These are phyloP conservation scores for Aulographum hederae DNA, from an alignment of 2,329 filamentous ascomycete species.

Conservation along the genomic window DNA sequence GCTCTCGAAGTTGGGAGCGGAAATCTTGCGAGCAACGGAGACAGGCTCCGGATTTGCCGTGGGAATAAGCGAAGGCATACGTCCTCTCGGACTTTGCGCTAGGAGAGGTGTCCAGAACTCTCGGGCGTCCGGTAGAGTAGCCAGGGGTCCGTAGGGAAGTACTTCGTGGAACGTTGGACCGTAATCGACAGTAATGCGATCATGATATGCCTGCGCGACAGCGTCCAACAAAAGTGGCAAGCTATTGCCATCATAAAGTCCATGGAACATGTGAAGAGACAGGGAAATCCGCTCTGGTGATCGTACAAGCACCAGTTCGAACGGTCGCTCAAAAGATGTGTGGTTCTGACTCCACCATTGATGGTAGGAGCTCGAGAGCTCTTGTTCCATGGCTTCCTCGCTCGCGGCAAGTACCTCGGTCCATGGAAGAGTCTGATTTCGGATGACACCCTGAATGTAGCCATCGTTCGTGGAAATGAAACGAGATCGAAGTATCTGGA, in stretches of 20 bases:
- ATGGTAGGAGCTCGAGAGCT: slow-evolving; percentile 19
- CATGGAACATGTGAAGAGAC: slow-evolving; percentile 62
- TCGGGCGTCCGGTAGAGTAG: slow-evolving; percentile 23
- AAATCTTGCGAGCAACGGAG: slow-evolving; percentile 7
- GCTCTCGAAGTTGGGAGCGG: slow-evolving; percentile 26
- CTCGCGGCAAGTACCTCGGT: slow-evolving; percentile 14
- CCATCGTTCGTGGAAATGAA: slow-evolving; percentile 62
- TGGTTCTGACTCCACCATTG: slow-evolving; percentile 38
- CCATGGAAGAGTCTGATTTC: slow-evolving; percentile 26
- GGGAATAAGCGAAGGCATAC: slow-evolving; percentile 13
- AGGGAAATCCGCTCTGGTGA: slow-evolving; percentile 22
- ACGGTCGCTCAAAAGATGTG: slow-evolving; percentile 29
- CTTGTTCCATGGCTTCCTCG: slow-evolving; percentile 14
- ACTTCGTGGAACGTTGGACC: slow-evolving; percentile 46
- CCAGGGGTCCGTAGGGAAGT: slow-evolving; percentile 51
- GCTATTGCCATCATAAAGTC: slow-evolving; percentile 70
- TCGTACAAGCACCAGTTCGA: slow-evolving; percentile 30
- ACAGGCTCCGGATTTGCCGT: slow-evolving; percentile 7
- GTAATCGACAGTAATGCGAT: slow-evolving; percentile 9
- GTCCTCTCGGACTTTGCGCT: slow-evolving; percentile 13
- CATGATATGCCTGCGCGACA: slow-evolving; percentile 35
- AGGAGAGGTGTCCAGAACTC: slow-evolving; percentile 53
- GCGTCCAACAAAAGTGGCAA: slow-evolving; percentile 47
- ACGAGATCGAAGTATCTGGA: slow-evolving; percentile 51
- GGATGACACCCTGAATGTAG: slow-evolving; percentile 53